These are phyloP conservation scores for Ceratobasidium papillatum DNA, from an alignment of 1,284 basidiomycete genomes.

Conservation along the genomic window DNA sequence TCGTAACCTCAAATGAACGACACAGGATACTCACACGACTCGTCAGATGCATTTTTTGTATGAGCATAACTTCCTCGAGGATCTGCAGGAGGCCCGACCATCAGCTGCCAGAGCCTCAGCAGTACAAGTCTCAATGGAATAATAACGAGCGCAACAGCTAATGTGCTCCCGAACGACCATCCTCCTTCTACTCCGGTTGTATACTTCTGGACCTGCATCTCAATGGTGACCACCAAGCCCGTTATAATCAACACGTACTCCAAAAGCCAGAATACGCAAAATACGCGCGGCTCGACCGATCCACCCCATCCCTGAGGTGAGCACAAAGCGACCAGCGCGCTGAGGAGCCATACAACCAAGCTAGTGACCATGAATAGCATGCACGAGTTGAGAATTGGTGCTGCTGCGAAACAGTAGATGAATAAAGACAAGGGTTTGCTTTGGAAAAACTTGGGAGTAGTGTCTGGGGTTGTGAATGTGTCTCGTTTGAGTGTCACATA, in stretches of 20 bases:
- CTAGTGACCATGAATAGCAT: constrained; percentile 36
- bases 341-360: constrained; percentile 18
- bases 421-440: background rate
- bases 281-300: constrained; percentile 13
- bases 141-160: constrained; percentile 17
- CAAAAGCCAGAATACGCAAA: constrained; percentile 34
- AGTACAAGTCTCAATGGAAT: constrained; percentile 21
- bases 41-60: background rate
- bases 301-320: constrained; percentile 12
- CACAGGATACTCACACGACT: background rate
- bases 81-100: background rate
- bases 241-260: constrained; percentile 11
- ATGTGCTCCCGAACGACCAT: constrained; percentile 32
- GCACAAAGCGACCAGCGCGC: background rate
- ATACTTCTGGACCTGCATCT: background rate
- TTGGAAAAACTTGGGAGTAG: background rate
- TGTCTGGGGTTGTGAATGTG: background rate
- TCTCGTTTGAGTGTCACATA: constrained; percentile 27
- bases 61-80: background rate
- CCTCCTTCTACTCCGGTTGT: background rate
- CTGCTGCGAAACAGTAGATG: constrained; percentile 1
- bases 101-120: constrained; percentile 10
- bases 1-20: background rate
- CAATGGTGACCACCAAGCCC: constrained; percentile 5
- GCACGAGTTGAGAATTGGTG: constrained; percentile 28